Conservation (phyloP, 2,329 filamentous ascomycete genomes). For the Colletotrichum graminicola region DNA sequence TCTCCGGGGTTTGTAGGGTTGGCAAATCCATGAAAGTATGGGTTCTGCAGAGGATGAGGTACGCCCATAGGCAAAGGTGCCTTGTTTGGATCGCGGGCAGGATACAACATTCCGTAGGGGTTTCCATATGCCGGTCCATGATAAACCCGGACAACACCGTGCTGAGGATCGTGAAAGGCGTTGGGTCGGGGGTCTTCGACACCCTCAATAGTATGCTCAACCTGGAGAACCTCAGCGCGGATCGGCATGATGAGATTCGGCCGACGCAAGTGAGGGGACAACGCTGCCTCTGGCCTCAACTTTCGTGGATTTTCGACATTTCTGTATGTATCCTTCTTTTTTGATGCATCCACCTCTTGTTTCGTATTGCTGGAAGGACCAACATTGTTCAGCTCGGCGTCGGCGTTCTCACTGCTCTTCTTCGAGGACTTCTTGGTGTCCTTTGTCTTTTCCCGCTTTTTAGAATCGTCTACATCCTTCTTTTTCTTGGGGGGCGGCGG, state of each 20-base stretch:
- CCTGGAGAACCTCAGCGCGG: slow-evolving; percentile 63
- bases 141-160: slow-evolving; percentile 67
- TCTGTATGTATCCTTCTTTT: slow-evolving; percentile 35
- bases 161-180: slow-evolving; percentile 67
- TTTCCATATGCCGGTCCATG: slow-evolving; percentile 69
- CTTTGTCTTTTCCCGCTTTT: slow-evolving; percentile 33
- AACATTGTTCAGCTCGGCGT: slow-evolving; percentile 25
- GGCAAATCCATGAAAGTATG: slow-evolving; percentile 57
- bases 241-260: slow-evolving; percentile 63
- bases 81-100: slow-evolving; percentile 50
- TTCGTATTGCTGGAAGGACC: slow-evolving; percentile 21
- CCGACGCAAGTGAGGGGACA: slow-evolving; percentile 50
- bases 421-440: slow-evolving; percentile 37
- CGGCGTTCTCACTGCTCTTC: slow-evolving; percentile 24
- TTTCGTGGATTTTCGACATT: slow-evolving; percentile 43
- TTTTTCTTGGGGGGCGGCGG: slow-evolving; percentile 23
- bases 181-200: slow-evolving; percentile 68
- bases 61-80: slow-evolving; percentile 56
- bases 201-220: slow-evolving; percentile 67
- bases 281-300: slow-evolving; percentile 44
- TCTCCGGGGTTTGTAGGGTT: slow-evolving; percentile 42
- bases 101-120: slow-evolving; percentile 61
- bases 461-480: slow-evolving; percentile 18
- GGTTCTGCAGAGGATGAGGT: slow-evolving; percentile 58
- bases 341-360: slow-evolving; percentile 3